Conservation (phyloP, 2,329 filamentous ascomycete species). For the Trichoderma sp. region DNA sequence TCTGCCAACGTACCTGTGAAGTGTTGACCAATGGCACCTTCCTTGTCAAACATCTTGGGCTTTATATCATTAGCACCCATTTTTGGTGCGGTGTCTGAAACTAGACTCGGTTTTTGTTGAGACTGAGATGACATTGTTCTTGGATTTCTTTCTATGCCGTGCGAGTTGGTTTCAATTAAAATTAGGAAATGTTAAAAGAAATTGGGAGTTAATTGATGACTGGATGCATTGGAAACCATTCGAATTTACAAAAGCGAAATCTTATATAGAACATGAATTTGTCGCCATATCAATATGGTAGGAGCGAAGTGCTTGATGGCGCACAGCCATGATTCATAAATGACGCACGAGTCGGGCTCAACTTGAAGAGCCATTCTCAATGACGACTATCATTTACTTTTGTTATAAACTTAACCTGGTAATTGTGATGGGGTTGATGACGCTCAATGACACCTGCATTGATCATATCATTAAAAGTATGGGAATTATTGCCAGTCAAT, state of each 20-base stretch:
- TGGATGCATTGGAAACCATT: neutral
- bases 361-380: neutral
- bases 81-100: neutral
- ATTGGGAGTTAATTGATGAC: neutral
- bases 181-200: no score
- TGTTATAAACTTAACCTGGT: neutral
- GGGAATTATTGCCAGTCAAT: neutral
- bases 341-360: neutral
- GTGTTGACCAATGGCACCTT: neutral
- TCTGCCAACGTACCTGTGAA: neutral
- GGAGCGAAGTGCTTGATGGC: neutral
- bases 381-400: neutral
- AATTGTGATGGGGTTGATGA: neutral
- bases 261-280: neutral
- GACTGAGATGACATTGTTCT: neutral
- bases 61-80: neutral
- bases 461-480: neutral
- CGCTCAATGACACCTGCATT: neutral
- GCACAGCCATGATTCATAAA: neutral
- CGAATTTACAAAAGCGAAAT: neutral
- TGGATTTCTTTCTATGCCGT: neutral
- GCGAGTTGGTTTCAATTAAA: neutral
- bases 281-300: neutral
- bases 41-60: slow-evolving; percentile 1
- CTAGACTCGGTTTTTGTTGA: neutral